Evolutionary conservation across 805 yeast genomes (phyloP).

Genomic region (Alloascoidea africana): DNA sequence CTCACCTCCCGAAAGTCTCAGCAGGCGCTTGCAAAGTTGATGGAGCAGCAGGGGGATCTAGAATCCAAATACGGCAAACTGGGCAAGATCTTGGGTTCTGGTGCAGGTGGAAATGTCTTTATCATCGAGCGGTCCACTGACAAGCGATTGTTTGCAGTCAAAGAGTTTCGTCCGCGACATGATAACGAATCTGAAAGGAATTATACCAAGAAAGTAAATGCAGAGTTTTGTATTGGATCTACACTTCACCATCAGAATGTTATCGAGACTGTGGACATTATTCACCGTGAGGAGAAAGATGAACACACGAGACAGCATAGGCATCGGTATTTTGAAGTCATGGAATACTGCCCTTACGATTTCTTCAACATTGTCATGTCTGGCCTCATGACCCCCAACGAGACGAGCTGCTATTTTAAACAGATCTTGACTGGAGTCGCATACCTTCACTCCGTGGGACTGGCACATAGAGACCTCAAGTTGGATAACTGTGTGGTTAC

Average conservation of each 20-base stretch:
- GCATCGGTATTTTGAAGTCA: slow-evolving; percentile 64
- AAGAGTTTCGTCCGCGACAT: slow-evolving; percentile 62
- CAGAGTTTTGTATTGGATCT: slow-evolving; percentile 80
- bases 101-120: slow-evolving; percentile 83
- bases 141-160: slow-evolving; percentile 65
- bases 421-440: slow-evolving; percentile 61
- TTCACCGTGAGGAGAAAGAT: slow-evolving; percentile 38
- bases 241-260: slow-evolving; percentile 72
- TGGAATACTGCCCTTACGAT: slow-evolving; percentile 79
- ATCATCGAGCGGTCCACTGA: slow-evolving; percentile 54
- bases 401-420: slow-evolving; percentile 67
- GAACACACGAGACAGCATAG: too few relatives aligned
- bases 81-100: slow-evolving; percentile 67
- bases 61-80: slow-evolving; percentile 46
- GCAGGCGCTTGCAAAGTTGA: slow-evolving; percentile 19
- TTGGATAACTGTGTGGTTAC: slow-evolving; percentile 75
- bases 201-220: slow-evolving; percentile 75
- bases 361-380: slow-evolving; percentile 82
- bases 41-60: slow-evolving; percentile 22
- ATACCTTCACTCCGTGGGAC: slow-evolving; percentile 62
- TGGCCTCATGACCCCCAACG: slow-evolving; percentile 67
- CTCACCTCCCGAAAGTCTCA: slow-evolving; percentile 10
- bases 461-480: slow-evolving; percentile 74
- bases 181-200: slow-evolving; percentile 59
- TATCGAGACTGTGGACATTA: slow-evolving; percentile 62